Percentiles rank a stretch among this genome's conserved stretches.
These are phyloP conservation scores for Boletus insuetus DNA, from an alignment of 768 basidiomycete genomes.

Conservation along the genomic window DNA sequence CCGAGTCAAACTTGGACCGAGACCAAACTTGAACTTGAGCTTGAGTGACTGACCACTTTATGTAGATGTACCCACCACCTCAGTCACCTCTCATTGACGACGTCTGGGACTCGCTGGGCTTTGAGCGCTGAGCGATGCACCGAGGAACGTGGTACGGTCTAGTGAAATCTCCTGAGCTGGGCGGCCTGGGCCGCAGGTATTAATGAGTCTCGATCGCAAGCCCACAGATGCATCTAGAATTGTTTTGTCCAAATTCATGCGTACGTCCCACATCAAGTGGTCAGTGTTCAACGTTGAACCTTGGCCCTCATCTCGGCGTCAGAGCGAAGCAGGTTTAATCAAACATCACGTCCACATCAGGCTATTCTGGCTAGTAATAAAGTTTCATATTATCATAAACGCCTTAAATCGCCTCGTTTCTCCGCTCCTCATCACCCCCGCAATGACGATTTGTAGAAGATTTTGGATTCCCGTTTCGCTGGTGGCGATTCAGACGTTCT, in stretches of 20 bases:
- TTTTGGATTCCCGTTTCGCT: constrained; percentile 15
- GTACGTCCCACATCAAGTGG: constrained; percentile 7
- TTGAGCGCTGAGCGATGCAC: not conserved
- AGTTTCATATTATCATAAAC: constrained; percentile 23
- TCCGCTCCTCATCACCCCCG: constrained; percentile 20
- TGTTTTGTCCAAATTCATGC: constrained; percentile 4
- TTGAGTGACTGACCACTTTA: constrained; percentile 1
- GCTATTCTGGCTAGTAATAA: constrained; percentile 1
- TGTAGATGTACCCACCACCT: not conserved
- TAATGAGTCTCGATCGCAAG: constrained; percentile 17
- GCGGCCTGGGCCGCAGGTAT: constrained; percentile 5
- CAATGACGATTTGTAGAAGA: constrained; percentile 12
- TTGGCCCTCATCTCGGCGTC: constrained; percentile 24
- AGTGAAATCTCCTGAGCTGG: constrained; percentile 8
- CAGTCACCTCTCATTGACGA: not conserved
- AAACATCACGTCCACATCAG: constrained; percentile 1
- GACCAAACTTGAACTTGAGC: too few relatives aligned
- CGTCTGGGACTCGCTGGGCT: constrained; percentile 4
- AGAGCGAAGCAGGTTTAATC: constrained; percentile 20
- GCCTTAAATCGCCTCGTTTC: constrained; percentile 13
- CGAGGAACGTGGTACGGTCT: constrained; percentile 3
- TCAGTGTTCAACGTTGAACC: constrained; percentile 2
- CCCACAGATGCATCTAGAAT: constrained; percentile 15
- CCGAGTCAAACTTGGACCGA: not conserved
- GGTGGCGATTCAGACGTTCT: constrained; percentile 4